Conservation (phyloP, 331 rosid genomes). For the Cydonia oblonga region DNA sequence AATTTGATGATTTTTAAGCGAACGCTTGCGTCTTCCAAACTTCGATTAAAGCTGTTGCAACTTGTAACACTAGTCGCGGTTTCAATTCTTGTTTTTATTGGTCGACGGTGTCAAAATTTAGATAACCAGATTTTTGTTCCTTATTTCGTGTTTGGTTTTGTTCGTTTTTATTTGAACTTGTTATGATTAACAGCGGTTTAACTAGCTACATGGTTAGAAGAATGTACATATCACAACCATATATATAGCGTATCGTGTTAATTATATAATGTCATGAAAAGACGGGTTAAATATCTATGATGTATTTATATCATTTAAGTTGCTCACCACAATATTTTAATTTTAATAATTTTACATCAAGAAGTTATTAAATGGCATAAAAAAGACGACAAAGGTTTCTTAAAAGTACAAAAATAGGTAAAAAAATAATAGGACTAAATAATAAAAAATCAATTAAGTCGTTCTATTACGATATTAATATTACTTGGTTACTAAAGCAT, state of each 20-base stretch:
- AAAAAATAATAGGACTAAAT: too few species aligned
- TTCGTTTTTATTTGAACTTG: neutral
- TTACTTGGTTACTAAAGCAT: too few species aligned
- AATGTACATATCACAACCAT: neutral
- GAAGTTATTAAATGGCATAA: too few species aligned
- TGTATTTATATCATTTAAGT: too few species aligned
- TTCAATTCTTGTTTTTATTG: neutral
- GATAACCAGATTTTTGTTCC: neutral
- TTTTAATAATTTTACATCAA: too few species aligned
- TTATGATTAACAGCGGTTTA: neutral
- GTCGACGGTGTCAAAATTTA: neutral
- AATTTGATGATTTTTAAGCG: neutral
- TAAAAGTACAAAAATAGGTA: too few species aligned
- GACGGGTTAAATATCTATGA: too few species aligned
- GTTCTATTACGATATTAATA: too few species aligned
- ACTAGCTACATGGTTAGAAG: neutral
- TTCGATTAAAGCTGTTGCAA: neutral
- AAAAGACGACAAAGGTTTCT: too few species aligned
- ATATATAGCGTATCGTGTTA: rapidly evolving
- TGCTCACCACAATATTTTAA: too few species aligned
- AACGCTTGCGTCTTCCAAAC: neutral
- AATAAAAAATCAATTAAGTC: too few species aligned
- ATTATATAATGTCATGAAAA: too few species aligned
- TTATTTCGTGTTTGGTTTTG: neutral
- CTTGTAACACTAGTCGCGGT: neutral